Evolutionary conservation across 2,329 filamentous ascomycete genomes (phyloP).

Genomic region (Monosporascus cannonballus): DNA sequence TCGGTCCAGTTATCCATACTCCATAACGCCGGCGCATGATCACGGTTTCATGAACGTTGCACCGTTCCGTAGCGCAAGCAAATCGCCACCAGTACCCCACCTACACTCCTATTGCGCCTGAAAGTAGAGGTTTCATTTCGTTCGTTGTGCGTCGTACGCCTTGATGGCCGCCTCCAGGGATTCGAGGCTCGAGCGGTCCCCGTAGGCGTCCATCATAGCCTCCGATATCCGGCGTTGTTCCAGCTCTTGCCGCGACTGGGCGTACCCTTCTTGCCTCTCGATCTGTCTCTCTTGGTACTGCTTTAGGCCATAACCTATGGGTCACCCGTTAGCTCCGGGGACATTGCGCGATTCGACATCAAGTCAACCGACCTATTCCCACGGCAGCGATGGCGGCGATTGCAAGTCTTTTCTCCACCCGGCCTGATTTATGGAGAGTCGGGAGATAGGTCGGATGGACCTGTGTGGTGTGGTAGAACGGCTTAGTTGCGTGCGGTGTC

Average conservation of each 20-base stretch:
- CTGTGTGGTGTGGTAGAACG: slow-evolving; percentile 23
- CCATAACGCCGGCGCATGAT: no score
- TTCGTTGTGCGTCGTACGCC: slow-evolving; percentile 25
- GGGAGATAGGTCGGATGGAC: slow-evolving; percentile 25
- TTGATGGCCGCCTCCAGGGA: slow-evolving; percentile 42
- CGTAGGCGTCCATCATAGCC: slow-evolving; percentile 42
- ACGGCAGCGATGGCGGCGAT: slow-evolving; percentile 25
- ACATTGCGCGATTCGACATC: no score
- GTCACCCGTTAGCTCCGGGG: no score
- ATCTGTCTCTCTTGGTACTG: slow-evolving; percentile 21
- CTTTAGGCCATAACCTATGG: slow-evolving; percentile 22
- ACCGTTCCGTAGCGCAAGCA: no score
- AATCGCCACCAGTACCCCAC: no score
- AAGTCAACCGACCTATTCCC: slow-evolving; percentile 22
- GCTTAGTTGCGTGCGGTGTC: slow-evolving; percentile 10
- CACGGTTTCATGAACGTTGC: no score
- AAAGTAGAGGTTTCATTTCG: no score
- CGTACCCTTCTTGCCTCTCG: slow-evolving; percentile 20
- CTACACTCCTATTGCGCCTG: no score
- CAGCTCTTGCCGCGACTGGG: slow-evolving; percentile 18
- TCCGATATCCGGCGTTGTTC: slow-evolving; percentile 31
- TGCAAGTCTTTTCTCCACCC: slow-evolving; percentile 22
- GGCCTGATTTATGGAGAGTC: slow-evolving; percentile 19
- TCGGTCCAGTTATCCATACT: no score
- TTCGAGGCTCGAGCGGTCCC: slow-evolving; percentile 41